Evolutionary conservation across 192 early-diverging fungal species (phyloP).

Genomic region (Linnemannia schmuckeri): DNA sequence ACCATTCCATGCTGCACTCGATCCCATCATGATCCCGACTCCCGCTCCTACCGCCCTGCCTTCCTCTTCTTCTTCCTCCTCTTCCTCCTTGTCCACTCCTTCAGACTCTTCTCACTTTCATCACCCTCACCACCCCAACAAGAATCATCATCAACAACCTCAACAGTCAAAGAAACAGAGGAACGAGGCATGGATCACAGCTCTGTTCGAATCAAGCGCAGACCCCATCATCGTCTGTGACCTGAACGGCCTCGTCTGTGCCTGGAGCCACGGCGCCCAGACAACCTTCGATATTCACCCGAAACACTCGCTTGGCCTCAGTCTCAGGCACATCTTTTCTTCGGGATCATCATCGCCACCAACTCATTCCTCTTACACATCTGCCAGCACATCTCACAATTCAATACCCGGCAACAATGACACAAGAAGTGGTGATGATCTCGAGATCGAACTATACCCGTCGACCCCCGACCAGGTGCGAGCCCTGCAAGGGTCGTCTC

Average conservation of each 20-base stretch:
- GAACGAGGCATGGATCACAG: slow-evolving; percentile 34
- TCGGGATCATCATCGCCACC: slow-evolving; percentile 1
- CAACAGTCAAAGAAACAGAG: neutral
- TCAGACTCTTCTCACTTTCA: neutral
- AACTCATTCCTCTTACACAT: neutral
- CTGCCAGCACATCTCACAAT: neutral
- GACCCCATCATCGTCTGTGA: slow-evolving; percentile 52
- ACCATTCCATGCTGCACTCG: slow-evolving; percentile 2
- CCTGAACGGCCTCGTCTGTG: slow-evolving; percentile 34
- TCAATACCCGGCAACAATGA: neutral
- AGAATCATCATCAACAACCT: neutral
- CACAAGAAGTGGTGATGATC: neutral
- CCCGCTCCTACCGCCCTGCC: neutral
- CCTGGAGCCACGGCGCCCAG: slow-evolving; percentile 35
- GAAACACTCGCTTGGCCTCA: slow-evolving; percentile 43
- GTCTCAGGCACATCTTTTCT: slow-evolving; percentile 26
- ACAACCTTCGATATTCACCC: slow-evolving; percentile 30
- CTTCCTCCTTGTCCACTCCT: neutral
- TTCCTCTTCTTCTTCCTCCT: neutral
- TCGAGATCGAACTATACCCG: slow-evolving; percentile 39
- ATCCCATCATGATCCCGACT: slow-evolving; percentile 9
- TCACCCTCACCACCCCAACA: slow-evolving; percentile 14
- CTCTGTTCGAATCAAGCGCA: slow-evolving; percentile 25
- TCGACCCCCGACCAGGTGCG: slow-evolving; percentile 29
- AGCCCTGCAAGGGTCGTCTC: slow-evolving; percentile 18